phyloP scores from a whole-genome alignment of 768 basidiomycete genomes.

The Suillus decipiens region DNA sequence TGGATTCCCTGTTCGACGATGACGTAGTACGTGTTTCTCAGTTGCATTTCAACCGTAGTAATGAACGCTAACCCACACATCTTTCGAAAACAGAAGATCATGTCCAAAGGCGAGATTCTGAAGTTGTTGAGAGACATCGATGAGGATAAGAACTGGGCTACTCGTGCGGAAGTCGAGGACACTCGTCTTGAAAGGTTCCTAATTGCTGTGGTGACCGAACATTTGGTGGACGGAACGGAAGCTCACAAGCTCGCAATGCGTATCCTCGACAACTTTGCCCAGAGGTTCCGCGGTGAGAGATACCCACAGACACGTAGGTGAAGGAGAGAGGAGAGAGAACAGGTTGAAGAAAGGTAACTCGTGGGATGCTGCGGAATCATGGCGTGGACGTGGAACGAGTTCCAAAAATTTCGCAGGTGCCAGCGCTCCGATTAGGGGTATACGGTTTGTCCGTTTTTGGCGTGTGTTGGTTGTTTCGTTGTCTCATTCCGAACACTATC shows the following conservation, averaged over 20 bases:
- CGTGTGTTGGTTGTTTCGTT: background rate
- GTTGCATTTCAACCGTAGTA: background rate
- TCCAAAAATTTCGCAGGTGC: background rate
- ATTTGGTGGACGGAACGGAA: constrained; percentile 9
- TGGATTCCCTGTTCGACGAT: background rate
- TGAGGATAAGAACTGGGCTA: constrained; percentile 21
- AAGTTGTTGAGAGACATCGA: constrained; percentile 24
- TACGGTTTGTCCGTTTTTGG: background rate
- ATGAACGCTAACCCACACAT: background rate
- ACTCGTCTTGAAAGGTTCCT: constrained; percentile 17
- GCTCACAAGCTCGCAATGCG: constrained; percentile 11
- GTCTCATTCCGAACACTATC: background rate
- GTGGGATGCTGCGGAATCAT: constrained; percentile 3
- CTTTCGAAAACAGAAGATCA: background rate
- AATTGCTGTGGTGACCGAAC: background rate
- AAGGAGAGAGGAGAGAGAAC: constrained; percentile 4
- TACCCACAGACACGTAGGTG: background rate
- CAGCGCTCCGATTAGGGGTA: background rate
- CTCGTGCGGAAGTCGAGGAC: constrained; percentile 17
- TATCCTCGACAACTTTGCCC: constrained; percentile 26
- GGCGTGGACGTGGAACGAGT: background rate
- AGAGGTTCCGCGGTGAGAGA: constrained; percentile 21
- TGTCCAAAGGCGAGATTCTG: constrained; percentile 17
- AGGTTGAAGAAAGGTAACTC: background rate
- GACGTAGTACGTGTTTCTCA: background rate